These are phyloP conservation scores for Xerocomus potaroensis DNA, from an alignment of 768 basidiomycete species.

Conservation along the genomic window DNA sequence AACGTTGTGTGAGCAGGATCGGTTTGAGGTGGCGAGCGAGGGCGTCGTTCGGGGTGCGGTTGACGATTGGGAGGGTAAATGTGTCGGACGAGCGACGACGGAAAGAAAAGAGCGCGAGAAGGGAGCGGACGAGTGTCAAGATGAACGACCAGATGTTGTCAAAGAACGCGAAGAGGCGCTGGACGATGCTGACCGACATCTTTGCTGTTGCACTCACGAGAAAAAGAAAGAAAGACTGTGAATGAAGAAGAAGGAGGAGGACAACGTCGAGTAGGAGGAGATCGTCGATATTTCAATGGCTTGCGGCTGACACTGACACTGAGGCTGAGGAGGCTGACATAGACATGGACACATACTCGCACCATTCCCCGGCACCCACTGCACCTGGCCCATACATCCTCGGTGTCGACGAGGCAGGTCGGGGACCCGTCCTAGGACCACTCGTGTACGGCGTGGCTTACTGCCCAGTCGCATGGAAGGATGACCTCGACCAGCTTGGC, in stretches of 20 bases:
- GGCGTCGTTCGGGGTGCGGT: slow-evolving; percentile 3
- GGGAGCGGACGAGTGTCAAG: slow-evolving; percentile 27
- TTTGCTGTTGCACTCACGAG: slow-evolving; percentile 8
- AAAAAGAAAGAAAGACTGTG: slow-evolving; percentile 12
- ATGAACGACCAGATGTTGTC: slow-evolving; percentile 22
- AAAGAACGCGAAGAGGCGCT: slow-evolving; percentile 14
- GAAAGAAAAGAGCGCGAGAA: slow-evolving; percentile 18
- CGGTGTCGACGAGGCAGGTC: slow-evolving; percentile 97
- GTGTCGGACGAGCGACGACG: slow-evolving; percentile 12
- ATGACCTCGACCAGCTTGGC: slow-evolving; percentile 71
- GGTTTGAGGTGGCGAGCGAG: slow-evolving; percentile 18
- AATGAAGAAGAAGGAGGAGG: background rate
- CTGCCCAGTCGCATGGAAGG: slow-evolving; percentile 76
- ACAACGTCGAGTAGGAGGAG: background rate
- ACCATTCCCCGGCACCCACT: slow-evolving; percentile 70
- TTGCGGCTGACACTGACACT: too few relatives aligned
- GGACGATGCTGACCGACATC: slow-evolving; percentile 13
- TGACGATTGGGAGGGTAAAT: slow-evolving; percentile 4
- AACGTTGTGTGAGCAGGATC: slow-evolving; percentile 16
- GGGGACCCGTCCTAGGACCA: slow-evolving; percentile 93
- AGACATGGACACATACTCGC: slow-evolving; percentile 62
- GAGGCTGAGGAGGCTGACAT: slow-evolving; percentile 11
- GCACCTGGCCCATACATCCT: slow-evolving; percentile 81
- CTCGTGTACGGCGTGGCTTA: slow-evolving; percentile 96
- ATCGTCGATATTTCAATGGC: slow-evolving; percentile 5